Base-by-base conservation (phyloP, 116 monocot species). In the Trichopus zeylanicus region DNA sequence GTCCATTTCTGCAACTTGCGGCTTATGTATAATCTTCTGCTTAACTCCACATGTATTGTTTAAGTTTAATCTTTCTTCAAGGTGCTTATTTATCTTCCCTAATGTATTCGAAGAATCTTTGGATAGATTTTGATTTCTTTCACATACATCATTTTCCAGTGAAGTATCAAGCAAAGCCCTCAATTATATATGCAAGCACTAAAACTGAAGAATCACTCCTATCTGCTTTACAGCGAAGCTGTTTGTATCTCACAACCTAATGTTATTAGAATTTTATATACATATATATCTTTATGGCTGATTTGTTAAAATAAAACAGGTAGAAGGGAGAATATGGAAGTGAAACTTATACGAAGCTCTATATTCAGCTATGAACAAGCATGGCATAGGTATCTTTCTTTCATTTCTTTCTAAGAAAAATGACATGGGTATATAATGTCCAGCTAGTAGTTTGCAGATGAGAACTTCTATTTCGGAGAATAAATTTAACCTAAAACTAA, bases 341-440 rank as follows among this genome's bases (percentile, higher is more conserved):
- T 98, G 66, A 98, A 88, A 73, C 88, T 88, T 46, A 57, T 98
- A 51, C 74, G 72, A 69, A 87, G 91, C 69, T 84, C 98, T 60
- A 61, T 85, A 31, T 98, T 91, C 75, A 98, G 91, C 70, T 91
- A 98, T 72, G 98, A 98, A 70, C 98, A 91, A 64, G 91, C 98
- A 60, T 98, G 98, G 88, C 91, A 98, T 70, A 97, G 95, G 95
- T 86, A 58, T 62, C 21, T 6, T 39, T n/a, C n/a, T n/a, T n/a
- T n/a, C n/a, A 15, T 56, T 31, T 22, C 12, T 46, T 24, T 51
- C 7, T 10, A 26, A 54, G 24, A 24, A 26, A 13, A 54, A 7
- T n/a, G n/a, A n/a, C n/a, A n/a, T n/a, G n/a, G n/a, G n/a, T 42
- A 42, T 42, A 18, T 3, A 13, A 9, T 42, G 8, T 42, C 16